phyloP scores from a whole-genome alignment of 2,329 filamentous ascomycete genomes.

The Grosmannia clavigera region DNA sequence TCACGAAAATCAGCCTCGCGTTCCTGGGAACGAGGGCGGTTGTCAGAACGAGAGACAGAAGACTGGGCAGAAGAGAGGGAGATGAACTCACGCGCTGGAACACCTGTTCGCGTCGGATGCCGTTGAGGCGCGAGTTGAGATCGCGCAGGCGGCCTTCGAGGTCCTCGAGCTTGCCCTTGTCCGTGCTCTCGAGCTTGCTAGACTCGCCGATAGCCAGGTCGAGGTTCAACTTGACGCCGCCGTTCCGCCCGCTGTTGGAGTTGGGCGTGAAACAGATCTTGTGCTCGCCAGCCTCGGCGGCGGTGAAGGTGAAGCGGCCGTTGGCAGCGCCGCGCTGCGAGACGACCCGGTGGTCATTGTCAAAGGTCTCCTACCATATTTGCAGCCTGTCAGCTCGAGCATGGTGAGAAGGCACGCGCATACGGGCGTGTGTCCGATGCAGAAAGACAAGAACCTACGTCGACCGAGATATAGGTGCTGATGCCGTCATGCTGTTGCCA shows the following conservation, averaged over 20 bases:
- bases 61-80: not conserved
- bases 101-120: conserved; percentile 87
- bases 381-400: not conserved
- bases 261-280: conserved; percentile 85
- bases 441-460: conserved; percentile 36
- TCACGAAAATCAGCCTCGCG: conserved; percentile 96
- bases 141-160: conserved; percentile 82
- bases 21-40: conserved; percentile 44
- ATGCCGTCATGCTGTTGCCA: conserved; percentile 67
- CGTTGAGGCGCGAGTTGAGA: conserved; percentile 72
- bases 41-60: not conserved
- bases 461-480: conserved; percentile 81
- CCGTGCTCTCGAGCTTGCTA: conserved; percentile 81
- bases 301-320: conserved; percentile 90
- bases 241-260: conserved; percentile 56
- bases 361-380: conserved; percentile 63
- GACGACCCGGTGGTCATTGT: conserved; percentile 94
- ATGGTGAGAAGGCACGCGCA: not conserved
- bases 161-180: conserved; percentile 87
- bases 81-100: conserved; percentile 66
- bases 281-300: conserved; percentile 91
- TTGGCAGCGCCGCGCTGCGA: conserved; percentile 63
- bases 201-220: conserved; percentile 93
- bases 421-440: not conserved
- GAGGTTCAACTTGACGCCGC: conserved; percentile 70